Conservation (phyloP, 345 rosid genomes). For the Dimocarpus longan region DNA sequence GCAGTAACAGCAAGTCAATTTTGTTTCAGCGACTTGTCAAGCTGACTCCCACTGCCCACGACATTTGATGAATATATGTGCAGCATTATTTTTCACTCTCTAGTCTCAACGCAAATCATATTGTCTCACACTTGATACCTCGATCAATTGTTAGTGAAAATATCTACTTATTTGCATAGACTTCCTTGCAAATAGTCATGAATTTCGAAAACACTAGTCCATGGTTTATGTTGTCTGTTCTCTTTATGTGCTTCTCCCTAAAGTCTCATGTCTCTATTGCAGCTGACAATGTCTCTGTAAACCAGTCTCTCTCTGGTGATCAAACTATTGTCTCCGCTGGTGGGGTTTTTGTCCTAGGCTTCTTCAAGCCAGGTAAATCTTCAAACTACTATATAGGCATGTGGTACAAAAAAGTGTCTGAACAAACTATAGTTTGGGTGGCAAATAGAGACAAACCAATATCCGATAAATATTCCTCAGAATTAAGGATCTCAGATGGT, state of each 20-base stretch:
- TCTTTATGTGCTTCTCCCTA: constrained; percentile 7
- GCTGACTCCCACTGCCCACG: too few species aligned
- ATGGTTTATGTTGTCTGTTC: constrained; percentile 2
- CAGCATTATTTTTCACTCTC: too few species aligned
- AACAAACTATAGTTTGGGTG: constrained; percentile 27
- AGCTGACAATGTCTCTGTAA: constrained; percentile 24
- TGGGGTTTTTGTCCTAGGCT: constrained; percentile 23
- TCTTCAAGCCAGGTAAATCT: constrained; percentile 37
- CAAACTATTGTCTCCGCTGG: constrained; percentile 27
- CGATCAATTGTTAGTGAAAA: too few species aligned
- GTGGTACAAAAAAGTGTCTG: constrained; percentile 23
- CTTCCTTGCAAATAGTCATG: constrained; percentile 9
- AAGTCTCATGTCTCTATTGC: constrained; percentile 2
- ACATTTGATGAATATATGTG: too few species aligned
- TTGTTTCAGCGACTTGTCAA: too few species aligned
- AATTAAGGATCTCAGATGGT: constrained; percentile 30
- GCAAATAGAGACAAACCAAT: constrained; percentile 32
- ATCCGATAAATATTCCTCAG: constrained; percentile 22
- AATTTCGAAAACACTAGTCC: neutral
- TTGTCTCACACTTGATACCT: too few species aligned
- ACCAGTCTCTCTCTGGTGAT: constrained; percentile 27
- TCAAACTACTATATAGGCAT: constrained; percentile 30
- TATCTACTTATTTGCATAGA: too few species aligned
- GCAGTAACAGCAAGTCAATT: too few species aligned
- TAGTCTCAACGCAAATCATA: too few species aligned